Evolutionary conservation across 225 moss, liverwort and hornwort genomes (phyloP), one percentile per base, ranked within the genome.

Genomic region (Climacium dendroides): DNA sequence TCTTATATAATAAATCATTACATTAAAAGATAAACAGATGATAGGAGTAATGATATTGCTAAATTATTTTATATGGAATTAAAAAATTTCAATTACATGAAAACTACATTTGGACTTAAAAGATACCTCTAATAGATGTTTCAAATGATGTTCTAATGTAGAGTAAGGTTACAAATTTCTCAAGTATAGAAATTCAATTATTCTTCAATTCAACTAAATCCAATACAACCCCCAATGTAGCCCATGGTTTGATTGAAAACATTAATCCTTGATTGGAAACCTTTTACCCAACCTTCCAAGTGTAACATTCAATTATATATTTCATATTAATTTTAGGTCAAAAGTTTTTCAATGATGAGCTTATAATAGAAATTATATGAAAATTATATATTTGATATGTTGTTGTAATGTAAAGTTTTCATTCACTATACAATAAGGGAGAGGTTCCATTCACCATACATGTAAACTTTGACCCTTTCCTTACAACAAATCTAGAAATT

Each of bases 221-320:
- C 16, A 43, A 43, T 71, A 6, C 5, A 26, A 71, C 3, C 16
- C 6, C 15, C 9, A 43, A 2, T 0, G 0, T 0, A 41, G 0
- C 15, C 9, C 5, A 18, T 2, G 7, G 3, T 29, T 47, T 73
- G 18, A 73, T 29, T 29, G 11, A 47, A 47, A 73, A 73, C 0
- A 47, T 4, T 30, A 4, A 19, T 17, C 2, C 0, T 0, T 0
- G 4, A 72, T 72, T 4, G 0, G 3, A 18, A 29, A 47, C 6
- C 29, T 9, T 72, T 2, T 29, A 29, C 2, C 18, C 5, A 72
- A 29, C 2, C 10, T 29, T 45, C 18, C 2, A 72, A 29, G 0
- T 16, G 4, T 45, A 55, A 55, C 0, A 2, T 54, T 26, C 22
- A 67, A 18, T 9, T 37, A 37, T 39, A 54, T 28, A 69, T 39